Evolutionary conservation across 2,329 filamentous ascomycete species (phyloP).

Genomic region (Graphilbum sp.): DNA sequence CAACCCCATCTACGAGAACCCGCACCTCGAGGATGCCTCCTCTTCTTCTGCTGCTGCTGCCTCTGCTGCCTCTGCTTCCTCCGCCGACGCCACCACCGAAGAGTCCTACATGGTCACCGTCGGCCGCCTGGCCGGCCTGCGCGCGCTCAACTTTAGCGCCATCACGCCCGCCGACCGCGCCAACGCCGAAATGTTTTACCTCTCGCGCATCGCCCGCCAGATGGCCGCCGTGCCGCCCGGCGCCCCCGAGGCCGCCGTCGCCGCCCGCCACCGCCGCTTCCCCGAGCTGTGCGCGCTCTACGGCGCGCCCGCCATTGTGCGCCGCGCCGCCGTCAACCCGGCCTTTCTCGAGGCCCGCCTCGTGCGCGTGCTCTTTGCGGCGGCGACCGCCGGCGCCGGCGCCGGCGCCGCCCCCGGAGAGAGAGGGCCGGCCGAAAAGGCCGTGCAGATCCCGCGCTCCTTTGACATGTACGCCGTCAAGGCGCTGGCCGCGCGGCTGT

Average conservation of each 20-base stretch:
- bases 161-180: constrained; percentile 59
- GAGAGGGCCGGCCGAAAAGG: constrained; percentile 11
- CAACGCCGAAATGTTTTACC: constrained; percentile 88
- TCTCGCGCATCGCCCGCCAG: constrained; percentile 66
- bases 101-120: constrained; percentile 83
- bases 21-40: constrained; percentile 17
- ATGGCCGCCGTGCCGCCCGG: constrained; percentile 42
- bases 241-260: constrained; percentile 35
- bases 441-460: constrained; percentile 49
- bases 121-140: constrained; percentile 53
- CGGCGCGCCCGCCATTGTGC: constrained; percentile 49
- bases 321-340: constrained; percentile 46
- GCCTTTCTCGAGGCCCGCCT: constrained; percentile 70
- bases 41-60: too few species aligned
- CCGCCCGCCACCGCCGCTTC: constrained; percentile 55
- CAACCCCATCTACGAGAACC: constrained; percentile 64
- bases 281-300: constrained; percentile 57
- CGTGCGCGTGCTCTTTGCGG: constrained; percentile 43
- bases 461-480: constrained; percentile 72
- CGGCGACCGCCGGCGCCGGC: constrained; percentile 5
- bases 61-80: not conserved
- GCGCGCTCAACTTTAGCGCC: constrained; percentile 54
- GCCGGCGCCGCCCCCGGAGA: too few species aligned
- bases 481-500: constrained; percentile 57
- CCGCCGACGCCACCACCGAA: constrained; percentile 32